These are phyloP conservation scores for Penicillium chermesinum DNA, from an alignment of 495 filamentous ascomycete species.

Conservation along the genomic window DNA sequence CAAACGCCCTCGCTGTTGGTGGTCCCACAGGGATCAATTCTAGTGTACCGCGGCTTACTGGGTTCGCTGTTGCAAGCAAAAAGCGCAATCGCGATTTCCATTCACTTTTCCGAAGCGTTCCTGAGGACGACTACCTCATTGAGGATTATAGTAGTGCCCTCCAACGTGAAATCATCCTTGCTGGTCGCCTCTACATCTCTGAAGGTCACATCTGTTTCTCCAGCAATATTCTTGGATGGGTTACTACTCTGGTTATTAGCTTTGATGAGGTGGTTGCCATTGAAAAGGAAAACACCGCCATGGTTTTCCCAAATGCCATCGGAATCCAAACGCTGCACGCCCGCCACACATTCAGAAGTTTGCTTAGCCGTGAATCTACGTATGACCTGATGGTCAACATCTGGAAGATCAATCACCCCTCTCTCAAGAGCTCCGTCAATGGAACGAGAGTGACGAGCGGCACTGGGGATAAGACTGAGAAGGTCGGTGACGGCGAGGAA, in stretches of 20 bases:
- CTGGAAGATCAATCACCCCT: conserved; percentile 94
- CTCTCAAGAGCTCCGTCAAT: conserved; percentile 80
- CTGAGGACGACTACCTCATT: conserved; percentile 95
- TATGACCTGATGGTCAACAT: conserved; percentile 97
- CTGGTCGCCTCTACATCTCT: conserved; percentile 91
- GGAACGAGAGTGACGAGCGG: conserved; percentile 75
- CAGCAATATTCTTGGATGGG: conserved; percentile 97
- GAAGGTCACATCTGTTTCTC: conserved; percentile 98
- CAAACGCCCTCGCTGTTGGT: conserved; percentile 59
- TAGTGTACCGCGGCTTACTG: conserved; percentile 72
- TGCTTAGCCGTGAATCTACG: conserved; percentile 89
- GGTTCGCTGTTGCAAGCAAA: conserved; percentile 93
- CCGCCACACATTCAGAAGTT: conserved; percentile 90
- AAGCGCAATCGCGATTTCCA: conserved; percentile 97
- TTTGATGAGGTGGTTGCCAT: conserved; percentile 97
- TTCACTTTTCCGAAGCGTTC: conserved; percentile 86
- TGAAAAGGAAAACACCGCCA: conserved; percentile 92
- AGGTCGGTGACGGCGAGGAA: conserved; percentile 49
- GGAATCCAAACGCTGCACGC: conserved; percentile 95
- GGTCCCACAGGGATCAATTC: conserved; percentile 48
- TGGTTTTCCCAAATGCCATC: conserved; percentile 96
- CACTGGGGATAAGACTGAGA: conserved; percentile 84
- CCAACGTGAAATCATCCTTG: conserved; percentile 91
- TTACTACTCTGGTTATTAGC: conserved; percentile 93
- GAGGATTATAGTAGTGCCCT: conserved; percentile 97